These are phyloP conservation scores for Excoecaria agallocha DNA, from an alignment of 345 rosid genomes.

Conservation along the genomic window DNA sequence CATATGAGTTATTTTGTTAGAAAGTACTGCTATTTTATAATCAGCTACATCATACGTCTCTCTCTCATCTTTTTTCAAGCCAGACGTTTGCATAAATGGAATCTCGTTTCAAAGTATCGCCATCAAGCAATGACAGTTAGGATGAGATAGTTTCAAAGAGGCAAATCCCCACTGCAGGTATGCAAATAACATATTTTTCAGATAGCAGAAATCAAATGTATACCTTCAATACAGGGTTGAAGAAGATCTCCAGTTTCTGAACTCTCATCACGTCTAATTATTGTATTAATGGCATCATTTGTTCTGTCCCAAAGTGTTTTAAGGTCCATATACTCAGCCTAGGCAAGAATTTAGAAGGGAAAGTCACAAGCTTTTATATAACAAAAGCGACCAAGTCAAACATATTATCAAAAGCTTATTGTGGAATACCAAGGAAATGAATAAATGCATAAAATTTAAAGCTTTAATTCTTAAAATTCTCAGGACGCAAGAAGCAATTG, in stretches of 20 bases:
- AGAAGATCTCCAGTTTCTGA: constrained; percentile 61
- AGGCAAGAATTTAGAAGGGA: constrained; percentile 20
- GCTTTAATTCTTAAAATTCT: background rate
- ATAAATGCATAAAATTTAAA: background rate
- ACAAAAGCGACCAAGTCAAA: constrained; percentile 13
- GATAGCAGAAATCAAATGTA: background rate
- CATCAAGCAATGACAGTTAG: constrained; percentile 1
- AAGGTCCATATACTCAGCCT: constrained; percentile 65
- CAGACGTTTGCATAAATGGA: constrained; percentile 3
- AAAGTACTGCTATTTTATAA: background rate
- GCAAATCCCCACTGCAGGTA: background rate
- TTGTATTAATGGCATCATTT: constrained; percentile 65
- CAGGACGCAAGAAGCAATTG: constrained; percentile 2
- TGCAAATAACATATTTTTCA: constrained; percentile 13
- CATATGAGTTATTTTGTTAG: background rate
- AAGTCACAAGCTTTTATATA: constrained; percentile 1
- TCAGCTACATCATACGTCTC: background rate
- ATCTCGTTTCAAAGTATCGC: constrained; percentile 6
- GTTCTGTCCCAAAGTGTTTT: constrained; percentile 53
- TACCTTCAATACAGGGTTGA: constrained; percentile 80
- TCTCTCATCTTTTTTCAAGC: background rate
- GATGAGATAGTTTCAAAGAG: background rate
- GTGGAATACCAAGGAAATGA: background rate
- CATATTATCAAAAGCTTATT: background rate
- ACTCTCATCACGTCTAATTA: constrained; percentile 55